Percentiles rank a stretch among this genome's conserved stretches.
Conservation (phyloP, 768 basidiomycete species). For the Calocybe gangraenosa region DNA sequence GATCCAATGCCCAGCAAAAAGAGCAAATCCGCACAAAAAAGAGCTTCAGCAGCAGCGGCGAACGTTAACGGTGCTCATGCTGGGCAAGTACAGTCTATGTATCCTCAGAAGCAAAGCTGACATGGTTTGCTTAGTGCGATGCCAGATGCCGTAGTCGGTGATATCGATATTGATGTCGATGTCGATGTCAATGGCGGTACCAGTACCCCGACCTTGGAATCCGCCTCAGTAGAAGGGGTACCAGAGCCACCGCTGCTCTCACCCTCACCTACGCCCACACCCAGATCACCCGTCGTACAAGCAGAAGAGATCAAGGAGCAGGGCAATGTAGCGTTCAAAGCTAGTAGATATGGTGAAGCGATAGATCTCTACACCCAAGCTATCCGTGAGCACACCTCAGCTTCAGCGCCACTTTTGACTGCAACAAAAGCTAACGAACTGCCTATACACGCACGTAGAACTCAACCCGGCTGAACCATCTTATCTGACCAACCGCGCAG, state of each 20-base stretch:
- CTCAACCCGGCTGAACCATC: constrained; percentile 64
- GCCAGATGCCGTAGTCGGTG: too few species aligned
- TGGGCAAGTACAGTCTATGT: too few species aligned
- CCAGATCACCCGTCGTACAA: constrained; percentile 35
- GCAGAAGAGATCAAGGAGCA: constrained; percentile 69
- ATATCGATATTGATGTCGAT: too few species aligned
- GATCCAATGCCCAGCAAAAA: too few species aligned
- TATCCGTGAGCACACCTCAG: constrained; percentile 41
- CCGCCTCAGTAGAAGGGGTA: too few species aligned
- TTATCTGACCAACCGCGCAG: constrained; percentile 83
- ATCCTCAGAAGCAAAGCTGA: too few species aligned
- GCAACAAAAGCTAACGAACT: not conserved
- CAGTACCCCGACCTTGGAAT: too few species aligned
- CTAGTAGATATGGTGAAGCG: constrained; percentile 60
- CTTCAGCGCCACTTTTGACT: not conserved
- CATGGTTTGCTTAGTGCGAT: too few species aligned
- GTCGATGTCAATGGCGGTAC: too few species aligned
- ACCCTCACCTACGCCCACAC: constrained; percentile 21
- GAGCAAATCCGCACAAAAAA: too few species aligned
- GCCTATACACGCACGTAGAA: constrained; percentile 31
- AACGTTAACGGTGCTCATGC: too few species aligned
- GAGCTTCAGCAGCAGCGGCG: not conserved
- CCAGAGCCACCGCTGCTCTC: not conserved
- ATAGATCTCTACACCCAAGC: constrained; percentile 73
- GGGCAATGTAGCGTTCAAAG: constrained; percentile 75